Base-by-base conservation (phyloP, 169 alveolate species). In the Cryptosporidium meleagridis region DNA sequence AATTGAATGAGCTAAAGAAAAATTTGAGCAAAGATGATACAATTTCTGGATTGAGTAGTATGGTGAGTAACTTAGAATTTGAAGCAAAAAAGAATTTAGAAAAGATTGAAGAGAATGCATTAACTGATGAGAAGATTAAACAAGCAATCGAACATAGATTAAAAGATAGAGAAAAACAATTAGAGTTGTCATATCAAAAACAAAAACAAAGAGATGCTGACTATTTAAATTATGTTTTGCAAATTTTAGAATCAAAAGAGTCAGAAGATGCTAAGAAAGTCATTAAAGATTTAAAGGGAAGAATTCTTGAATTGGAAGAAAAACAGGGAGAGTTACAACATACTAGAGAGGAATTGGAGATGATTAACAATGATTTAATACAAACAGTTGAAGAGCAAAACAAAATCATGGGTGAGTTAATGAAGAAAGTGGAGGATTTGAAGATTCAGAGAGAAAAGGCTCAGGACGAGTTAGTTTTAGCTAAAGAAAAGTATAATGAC, bases 171-270 rank as follows among this genome's bases (percentile, higher is more conserved):
- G 89, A 80, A 33, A 80, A 80, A 29, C 89, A 80, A 41, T 29
- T 80, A n/a, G 89, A 80, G 31, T 65, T 80, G n/a, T 75, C 89
- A 26, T 80, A 80, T 62, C 89, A 80, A 14, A 59, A 44, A 48
- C 89, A 80, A 29, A 80, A 80, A 48, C 39, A 65, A 7, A 61
- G 89, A 39, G 89, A 80, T 62, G 31, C 69, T 10, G 89, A 80
- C 26, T 80, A 80, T 48, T 39, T 80, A 18, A 65, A 45, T 39
- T 80, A 80, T 41, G 75, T 62, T 12, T 26, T 80, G 8, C 75
- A 80, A 39, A 59, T 80, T 23, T 33, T 80, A 8, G 89, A 80
- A 52, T 44, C 59, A 31, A 80, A 80, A 62, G 89, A 65, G 29
- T 62, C 89, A 7, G 68, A 62, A 33, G 62, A 58, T 5, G 89